Base-by-base conservation (phyloP, 1,284 basidiomycete species). In the Ustilago esculenta region DNA sequence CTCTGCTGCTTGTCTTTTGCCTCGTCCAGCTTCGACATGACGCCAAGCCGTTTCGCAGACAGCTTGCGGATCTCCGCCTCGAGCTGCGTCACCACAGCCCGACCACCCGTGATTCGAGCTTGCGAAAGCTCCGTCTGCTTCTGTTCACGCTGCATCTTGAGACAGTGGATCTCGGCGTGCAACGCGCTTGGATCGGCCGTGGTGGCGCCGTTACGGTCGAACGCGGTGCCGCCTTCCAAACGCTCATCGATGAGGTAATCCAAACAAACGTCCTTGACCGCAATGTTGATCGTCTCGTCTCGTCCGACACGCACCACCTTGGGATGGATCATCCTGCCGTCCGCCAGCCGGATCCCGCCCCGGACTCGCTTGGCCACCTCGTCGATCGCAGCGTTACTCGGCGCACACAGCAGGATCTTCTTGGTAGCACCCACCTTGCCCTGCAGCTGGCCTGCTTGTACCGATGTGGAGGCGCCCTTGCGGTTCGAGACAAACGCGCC, bases 371-470 rank as follows among this genome's bases (percentile, higher is more conserved):
- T 88, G 6, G 92, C 92, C 23, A 98, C 90, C 84, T 99, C 96
- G 80, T 99, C 94, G 47, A 99, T 95, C 35, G 96, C 96, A 14
- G 96, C 96, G 82, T 99, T 99, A 85, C 92, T 95, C 1, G 96
- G 96, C 0, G 96, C 96, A 79, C 96, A 98, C 24, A 99, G 86
- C 15, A 99, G 86, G 40, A 98, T 85, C 81, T 96, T 96, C 66
- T 86, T 87, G 18, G 52, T 59, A 18, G 66, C 59, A 5, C 57
- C 61, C 7, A 58, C 27, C 50, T 65, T 61, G 35, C 63, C 57
- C 8, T 58, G 44, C 17, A 12, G 29, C 18, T 57, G 46, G 20
- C 66, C 73, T 3, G 71, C 54, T 17, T 58, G 61, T 8, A 66
- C 55, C 24, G 65, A 56, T 4, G 54, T 64, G 7, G 63, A 47